A percentile compares a stretch with the other conserved stretches of the same genome.
These are phyloP conservation scores for Candida gigantensis DNA, from an alignment of 1,139 yeast species.

Conservation along the genomic window DNA sequence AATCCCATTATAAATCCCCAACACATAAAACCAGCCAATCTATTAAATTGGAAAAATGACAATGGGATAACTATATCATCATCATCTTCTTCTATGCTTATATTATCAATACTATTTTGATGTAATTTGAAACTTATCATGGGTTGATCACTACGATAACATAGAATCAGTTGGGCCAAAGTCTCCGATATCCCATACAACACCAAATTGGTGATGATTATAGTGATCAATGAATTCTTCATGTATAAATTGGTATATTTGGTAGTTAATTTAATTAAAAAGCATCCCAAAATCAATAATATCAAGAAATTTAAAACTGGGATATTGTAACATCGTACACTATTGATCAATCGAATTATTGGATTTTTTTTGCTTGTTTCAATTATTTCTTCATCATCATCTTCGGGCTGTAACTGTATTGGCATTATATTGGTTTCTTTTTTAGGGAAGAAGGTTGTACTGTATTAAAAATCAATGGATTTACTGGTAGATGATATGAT, in stretches of 20 bases:
- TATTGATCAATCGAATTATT: constrained; percentile 32
- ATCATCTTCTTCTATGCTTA: constrained; percentile 6
- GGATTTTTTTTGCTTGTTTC: constrained; percentile 9
- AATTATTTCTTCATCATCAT: constrained; percentile 5
- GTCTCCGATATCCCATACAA: constrained; percentile 88
- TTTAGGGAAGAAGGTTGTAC: too few relatives aligned
- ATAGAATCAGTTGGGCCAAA: constrained; percentile 72
- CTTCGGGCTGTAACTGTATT: constrained; percentile 22
- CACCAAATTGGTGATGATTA: constrained; percentile 78
- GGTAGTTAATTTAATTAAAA: constrained; percentile 54
- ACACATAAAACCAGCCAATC: constrained; percentile 77
- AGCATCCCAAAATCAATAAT: constrained; percentile 46
- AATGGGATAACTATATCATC: constrained; percentile 18
- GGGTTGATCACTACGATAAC: constrained; percentile 31
- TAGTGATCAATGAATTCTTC: constrained; percentile 69
- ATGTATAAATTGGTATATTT: constrained; percentile 66
- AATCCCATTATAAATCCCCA: constrained; percentile 89
- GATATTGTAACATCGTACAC: constrained; percentile 37
- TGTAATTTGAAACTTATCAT: constrained; percentile 22
- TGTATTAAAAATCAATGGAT: too few relatives aligned
- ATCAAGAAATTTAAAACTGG: constrained; percentile 59
- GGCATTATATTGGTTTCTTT: constrained; percentile 23
- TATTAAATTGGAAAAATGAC: constrained; percentile 59
- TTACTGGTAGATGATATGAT: too few relatives aligned
- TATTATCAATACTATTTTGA: constrained; percentile 15